A percentile compares a stretch with the other conserved stretches of the same genome.
These are phyloP conservation scores for Claviceps humidiphila DNA, from an alignment of 2,329 filamentous ascomycete genomes.

Conservation along the genomic window DNA sequence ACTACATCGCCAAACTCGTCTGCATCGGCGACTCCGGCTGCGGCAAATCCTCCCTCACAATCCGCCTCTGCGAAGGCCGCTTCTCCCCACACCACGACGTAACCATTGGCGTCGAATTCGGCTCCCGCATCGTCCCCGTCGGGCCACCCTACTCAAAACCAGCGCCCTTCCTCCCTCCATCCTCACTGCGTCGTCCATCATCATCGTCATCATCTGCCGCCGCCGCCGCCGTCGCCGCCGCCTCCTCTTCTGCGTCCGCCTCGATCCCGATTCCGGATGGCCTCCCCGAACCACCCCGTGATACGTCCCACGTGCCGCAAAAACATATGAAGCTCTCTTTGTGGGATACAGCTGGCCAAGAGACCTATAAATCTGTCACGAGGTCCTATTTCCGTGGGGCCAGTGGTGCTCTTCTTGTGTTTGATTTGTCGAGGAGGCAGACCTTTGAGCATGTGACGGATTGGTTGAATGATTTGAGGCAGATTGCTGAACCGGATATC, in stretches of 20 bases:
- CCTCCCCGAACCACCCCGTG: conserved; percentile 39
- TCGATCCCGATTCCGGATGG: conserved; percentile 17
- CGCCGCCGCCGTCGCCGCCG: not conserved
- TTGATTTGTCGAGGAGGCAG: conserved; percentile 75
- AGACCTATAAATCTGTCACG: conserved; percentile 95
- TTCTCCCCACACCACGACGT: conserved; percentile 93
- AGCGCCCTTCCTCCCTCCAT: conserved; percentile 15
- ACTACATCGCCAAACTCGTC: conserved; percentile 98
- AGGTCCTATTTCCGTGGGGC: conserved; percentile 82
- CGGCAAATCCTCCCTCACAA: conserved; percentile 87
- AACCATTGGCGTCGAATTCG: conserved; percentile 94
- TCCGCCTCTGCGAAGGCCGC: conserved; percentile 90
- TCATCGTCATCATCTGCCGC: not conserved
- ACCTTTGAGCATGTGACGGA: conserved; percentile 83
- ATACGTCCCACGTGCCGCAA: conserved; percentile 30
- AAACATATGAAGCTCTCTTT: conserved; percentile 86
- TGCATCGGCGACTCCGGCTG: conserved; percentile 94
- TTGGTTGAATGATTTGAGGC: conserved; percentile 87
- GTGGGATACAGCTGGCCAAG: conserved; percentile 94
- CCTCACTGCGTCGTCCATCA: conserved; percentile 1
- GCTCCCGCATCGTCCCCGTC: conserved; percentile 82
- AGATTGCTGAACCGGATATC: conserved; percentile 92
- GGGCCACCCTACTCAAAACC: conserved; percentile 59
- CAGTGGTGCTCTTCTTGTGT: conserved; percentile 65
- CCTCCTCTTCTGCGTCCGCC: not conserved